phyloP scores from a whole-genome alignment of 2,329 filamentous ascomycete species.

The Colletotrichum costaricense region DNA sequence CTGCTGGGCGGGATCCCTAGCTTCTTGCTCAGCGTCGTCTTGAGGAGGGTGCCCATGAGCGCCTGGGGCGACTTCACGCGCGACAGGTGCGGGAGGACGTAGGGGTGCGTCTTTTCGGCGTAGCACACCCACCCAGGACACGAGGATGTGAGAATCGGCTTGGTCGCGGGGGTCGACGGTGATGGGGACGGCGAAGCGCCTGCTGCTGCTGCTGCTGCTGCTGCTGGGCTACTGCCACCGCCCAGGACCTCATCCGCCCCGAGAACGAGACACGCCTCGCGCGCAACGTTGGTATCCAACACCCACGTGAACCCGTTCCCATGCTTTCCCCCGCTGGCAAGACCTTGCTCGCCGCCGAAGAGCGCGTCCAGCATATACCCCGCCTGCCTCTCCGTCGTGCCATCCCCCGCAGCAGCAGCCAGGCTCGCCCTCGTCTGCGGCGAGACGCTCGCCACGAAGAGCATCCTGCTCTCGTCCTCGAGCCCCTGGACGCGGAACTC shows the following conservation, averaged over 20 bases:
- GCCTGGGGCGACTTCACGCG: slow-evolving; percentile 95
- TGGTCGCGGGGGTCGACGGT: slow-evolving; percentile 36
- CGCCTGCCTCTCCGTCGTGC: slow-evolving; percentile 77
- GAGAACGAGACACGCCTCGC: slow-evolving; percentile 85
- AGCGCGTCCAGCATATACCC: slow-evolving; percentile 87
- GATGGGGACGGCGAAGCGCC: slow-evolving; percentile 2
- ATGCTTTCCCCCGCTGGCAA: slow-evolving; percentile 77
- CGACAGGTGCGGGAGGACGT: slow-evolving; percentile 91
- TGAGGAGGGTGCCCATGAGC: slow-evolving; percentile 88
- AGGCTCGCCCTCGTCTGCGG: slow-evolving; percentile 91
- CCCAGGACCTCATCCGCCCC: slow-evolving; percentile 77
- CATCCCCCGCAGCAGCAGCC: slow-evolving; percentile 82
- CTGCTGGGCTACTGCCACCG: not conserved
- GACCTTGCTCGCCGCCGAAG: slow-evolving; percentile 75
- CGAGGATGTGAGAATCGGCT: slow-evolving; percentile 84
- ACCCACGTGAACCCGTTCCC: slow-evolving; percentile 89
- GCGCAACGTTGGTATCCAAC: slow-evolving; percentile 86
- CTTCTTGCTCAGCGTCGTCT: slow-evolving; percentile 81
- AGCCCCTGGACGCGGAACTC: slow-evolving; percentile 59
- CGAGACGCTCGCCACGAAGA: slow-evolving; percentile 93
- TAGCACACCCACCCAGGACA: slow-evolving; percentile 99
- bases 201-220: slow-evolving; percentile 34
- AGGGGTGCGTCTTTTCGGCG: slow-evolving; percentile 96
- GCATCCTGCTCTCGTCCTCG: slow-evolving; percentile 71
- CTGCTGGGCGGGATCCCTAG: slow-evolving; percentile 79